Evolutionary conservation across 2,329 filamentous ascomycete genomes (phyloP).

Genomic region (Furcasterigmium sp.): DNA sequence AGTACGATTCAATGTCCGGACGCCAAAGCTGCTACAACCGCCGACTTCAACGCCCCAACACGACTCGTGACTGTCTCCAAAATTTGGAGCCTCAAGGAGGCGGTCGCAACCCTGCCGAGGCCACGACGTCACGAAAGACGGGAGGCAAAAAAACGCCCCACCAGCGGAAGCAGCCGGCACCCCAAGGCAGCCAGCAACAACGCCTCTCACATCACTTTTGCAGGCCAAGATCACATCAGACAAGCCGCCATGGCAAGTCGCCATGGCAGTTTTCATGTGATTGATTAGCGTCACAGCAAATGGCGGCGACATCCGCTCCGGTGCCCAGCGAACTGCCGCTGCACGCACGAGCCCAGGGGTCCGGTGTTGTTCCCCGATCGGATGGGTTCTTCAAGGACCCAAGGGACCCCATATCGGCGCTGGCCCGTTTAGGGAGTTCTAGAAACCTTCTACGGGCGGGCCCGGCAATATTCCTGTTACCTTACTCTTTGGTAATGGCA

Average conservation of each 20-base stretch:
- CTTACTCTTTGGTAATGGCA: conserved; percentile 13
- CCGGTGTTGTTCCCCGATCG: conserved; percentile 6
- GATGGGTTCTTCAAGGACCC: background rate
- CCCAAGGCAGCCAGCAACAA: no score
- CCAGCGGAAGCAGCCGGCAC: no score
- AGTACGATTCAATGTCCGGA: background rate
- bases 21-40: no score
- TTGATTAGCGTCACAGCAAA: no score
- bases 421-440: conserved; percentile 5
- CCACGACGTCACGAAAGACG: background rate
- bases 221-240: no score
- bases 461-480: conserved; percentile 7
- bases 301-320: no score
- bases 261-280: no score
- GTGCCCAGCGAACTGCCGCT: conserved; percentile 11
- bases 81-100: background rate
- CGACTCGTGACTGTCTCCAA: no score
- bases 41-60: background rate
- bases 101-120: background rate
- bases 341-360: conserved; percentile 9
- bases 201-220: background rate
- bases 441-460: conserved; percentile 9
- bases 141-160: background rate
- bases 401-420: background rate
- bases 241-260: no score